phyloP scores from a whole-genome alignment of 768 basidiomycete genomes.

The Pisolithus microcarpus region DNA sequence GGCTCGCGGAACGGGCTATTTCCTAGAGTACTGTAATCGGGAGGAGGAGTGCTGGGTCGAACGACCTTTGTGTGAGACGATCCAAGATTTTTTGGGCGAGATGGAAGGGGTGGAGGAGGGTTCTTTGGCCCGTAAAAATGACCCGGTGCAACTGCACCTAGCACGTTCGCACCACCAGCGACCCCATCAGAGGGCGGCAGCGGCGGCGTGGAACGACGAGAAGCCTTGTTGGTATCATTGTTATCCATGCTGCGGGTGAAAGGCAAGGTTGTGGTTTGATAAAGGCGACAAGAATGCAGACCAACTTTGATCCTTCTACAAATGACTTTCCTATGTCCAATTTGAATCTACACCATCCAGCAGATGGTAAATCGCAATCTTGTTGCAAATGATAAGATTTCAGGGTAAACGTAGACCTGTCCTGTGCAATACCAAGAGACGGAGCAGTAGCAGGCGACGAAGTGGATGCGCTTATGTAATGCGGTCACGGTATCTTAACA shows the following conservation, averaged over 20 bases:
- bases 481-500: not conserved
- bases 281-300: conserved; percentile 1
- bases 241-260: conserved; percentile 37
- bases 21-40: conserved; percentile 18
- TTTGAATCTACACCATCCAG: conserved; percentile 13
- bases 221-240: conserved; percentile 34
- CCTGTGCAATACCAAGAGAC: not conserved
- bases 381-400: conserved; percentile 6
- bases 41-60: conserved; percentile 23
- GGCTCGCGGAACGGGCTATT: conserved; percentile 43
- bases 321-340: conserved; percentile 5
- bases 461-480: conserved; percentile 23
- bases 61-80: conserved; percentile 32
- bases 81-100: conserved; percentile 27
- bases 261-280: conserved; percentile 1
- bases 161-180: conserved; percentile 24
- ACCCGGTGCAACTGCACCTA: conserved; percentile 19
- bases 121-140: conserved; percentile 24
- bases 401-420: not conserved
- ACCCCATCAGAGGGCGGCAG: conserved; percentile 41
- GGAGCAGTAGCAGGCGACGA: not conserved
- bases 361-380: conserved; percentile 1
- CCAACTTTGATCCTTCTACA: conserved; percentile 1
- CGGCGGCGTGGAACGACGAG: conserved; percentile 25
- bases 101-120: conserved; percentile 33